Percentiles rank a stretch among this genome's conserved stretches.
These are phyloP conservation scores for Vigna nakashimae DNA, from an alignment of 306 rosid genomes.

Conservation along the genomic window DNA sequence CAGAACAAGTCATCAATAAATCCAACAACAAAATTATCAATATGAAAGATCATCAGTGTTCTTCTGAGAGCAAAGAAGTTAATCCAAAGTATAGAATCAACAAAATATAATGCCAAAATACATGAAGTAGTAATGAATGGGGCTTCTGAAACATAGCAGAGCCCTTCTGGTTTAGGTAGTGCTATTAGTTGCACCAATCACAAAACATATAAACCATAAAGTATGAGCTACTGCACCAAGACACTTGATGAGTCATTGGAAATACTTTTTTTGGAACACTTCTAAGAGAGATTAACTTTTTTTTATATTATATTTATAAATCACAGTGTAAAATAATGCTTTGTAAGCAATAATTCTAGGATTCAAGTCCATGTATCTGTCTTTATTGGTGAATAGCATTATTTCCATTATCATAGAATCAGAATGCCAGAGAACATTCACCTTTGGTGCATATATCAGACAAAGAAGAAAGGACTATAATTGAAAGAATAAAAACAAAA, in stretches of 20 bases:
- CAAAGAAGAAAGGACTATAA: background rate
- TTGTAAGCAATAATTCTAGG: conserved; percentile 6
- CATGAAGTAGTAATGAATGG: background rate
- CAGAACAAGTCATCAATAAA: conserved; percentile 20
- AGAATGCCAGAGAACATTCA: conserved; percentile 24
- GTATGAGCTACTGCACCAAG: conserved; percentile 4
- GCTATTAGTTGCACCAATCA: background rate
- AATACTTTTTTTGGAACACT: background rate
- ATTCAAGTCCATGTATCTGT: conserved; percentile 17
- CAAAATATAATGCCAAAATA: conserved; percentile 23
- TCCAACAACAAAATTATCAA: conserved; percentile 14
- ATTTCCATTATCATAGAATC: conserved; percentile 29
- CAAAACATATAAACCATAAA: background rate
- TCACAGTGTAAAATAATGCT: background rate
- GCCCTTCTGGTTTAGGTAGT: background rate
- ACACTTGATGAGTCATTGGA: background rate
- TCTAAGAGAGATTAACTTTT: background rate
- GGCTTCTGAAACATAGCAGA: background rate
- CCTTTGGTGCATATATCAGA: background rate
- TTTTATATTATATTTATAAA: conserved; percentile 7
- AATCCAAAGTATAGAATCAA: conserved; percentile 9
- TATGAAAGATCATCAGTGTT: conserved; percentile 23
- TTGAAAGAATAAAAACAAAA: conserved; percentile 1
- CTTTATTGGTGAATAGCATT: background rate
- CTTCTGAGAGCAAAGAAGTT: conserved; percentile 12